Base-by-base conservation (phyloP, 345 rosid genomes). In the Iberis pinnata region DNA sequence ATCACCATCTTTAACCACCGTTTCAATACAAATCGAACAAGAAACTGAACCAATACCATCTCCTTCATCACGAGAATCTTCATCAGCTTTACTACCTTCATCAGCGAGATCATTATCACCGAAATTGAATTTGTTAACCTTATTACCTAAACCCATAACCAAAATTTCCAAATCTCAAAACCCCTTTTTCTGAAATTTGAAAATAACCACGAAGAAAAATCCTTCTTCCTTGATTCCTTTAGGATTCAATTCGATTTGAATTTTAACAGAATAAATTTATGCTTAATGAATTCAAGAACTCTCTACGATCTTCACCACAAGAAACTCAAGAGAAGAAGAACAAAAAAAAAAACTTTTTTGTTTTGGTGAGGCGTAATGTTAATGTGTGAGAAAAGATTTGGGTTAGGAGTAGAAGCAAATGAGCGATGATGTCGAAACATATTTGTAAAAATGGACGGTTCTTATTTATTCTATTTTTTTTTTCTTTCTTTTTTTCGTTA, bases 11-110 rank as follows among this genome's bases (percentile, higher is more conserved):
- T 81, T 82, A 36, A 72, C 61, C 10, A 92, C 97, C 12, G 61
- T 60, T 35, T 92, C 98, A 15, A 92, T 93, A 64, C 98, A 92
- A 81, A 92, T 85, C 87, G 98, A 92, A 65, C 97, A 92, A 2
- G 95, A 68, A 63, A 88, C 83, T 6, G 81, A 65, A 18, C 80
- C 75, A 56, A 75, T 73, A 4, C 69, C 69, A 65, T 80, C 80
- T 36, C 75, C 78, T 14, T 61, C 70, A 18, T 49, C 60, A 15
- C 70, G 69, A 44, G 73, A 51, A 53, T 70, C 88, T 4, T 64
- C 73, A n/a, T 64, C 79, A 2, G 58, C 83, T 12, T 62, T n/a
- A n/a, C n/a, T n/a, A n/a, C n/a, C 89, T 3, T 75, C 80, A 20
- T 73, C 84, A 20, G 56, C 75, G 59, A 59, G 73, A 26, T 73